Evolutionary conservation across 2,329 filamentous ascomycete species (phyloP).

Genomic region (Colletotrichum lindemuthianum): DNA sequence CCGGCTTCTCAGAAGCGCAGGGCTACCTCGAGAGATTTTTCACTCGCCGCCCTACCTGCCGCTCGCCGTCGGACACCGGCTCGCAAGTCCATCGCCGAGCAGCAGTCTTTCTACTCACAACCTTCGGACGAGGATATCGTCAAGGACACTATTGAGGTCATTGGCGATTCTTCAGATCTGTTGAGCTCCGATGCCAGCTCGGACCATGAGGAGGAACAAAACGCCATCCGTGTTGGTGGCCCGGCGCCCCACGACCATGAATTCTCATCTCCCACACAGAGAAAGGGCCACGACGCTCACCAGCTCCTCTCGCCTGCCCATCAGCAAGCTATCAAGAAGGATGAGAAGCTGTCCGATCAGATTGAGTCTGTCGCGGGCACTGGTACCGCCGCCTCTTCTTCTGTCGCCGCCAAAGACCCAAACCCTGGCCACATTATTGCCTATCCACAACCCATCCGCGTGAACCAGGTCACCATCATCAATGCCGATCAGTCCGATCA

Average conservation of each 20-base stretch:
- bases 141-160: slow-evolving; percentile 68
- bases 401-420: slow-evolving; percentile 4
- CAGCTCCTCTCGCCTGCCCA: slow-evolving; percentile 1
- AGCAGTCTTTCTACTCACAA: slow-evolving; percentile 24
- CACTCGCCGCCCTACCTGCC: slow-evolving; percentile 17
- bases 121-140: slow-evolving; percentile 56
- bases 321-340: slow-evolving; percentile 13
- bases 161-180: slow-evolving; percentile 48
- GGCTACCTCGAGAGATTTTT: slow-evolving; percentile 36
- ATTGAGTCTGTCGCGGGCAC: slow-evolving; percentile 1
- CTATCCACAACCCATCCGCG: slow-evolving; percentile 34
- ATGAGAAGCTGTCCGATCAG: slow-evolving; percentile 5
- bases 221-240: slow-evolving; percentile 10
- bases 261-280: slow-evolving; percentile 24
- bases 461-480: slow-evolving; percentile 34
- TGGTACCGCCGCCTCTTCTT: not conserved
- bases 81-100: slow-evolving; percentile 48
- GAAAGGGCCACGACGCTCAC: slow-evolving; percentile 11
- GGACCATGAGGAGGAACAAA: slow-evolving; percentile 29
- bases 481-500: not conserved
- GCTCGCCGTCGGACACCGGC: slow-evolving; percentile 51
- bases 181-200: slow-evolving; percentile 45
- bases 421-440: slow-evolving; percentile 27
- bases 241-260: slow-evolving; percentile 15
- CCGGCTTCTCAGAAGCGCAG: slow-evolving; percentile 28